These are phyloP conservation scores for Trichodelitschia bisporula DNA, from an alignment of 495 filamentous ascomycete genomes.

Conservation along the genomic window DNA sequence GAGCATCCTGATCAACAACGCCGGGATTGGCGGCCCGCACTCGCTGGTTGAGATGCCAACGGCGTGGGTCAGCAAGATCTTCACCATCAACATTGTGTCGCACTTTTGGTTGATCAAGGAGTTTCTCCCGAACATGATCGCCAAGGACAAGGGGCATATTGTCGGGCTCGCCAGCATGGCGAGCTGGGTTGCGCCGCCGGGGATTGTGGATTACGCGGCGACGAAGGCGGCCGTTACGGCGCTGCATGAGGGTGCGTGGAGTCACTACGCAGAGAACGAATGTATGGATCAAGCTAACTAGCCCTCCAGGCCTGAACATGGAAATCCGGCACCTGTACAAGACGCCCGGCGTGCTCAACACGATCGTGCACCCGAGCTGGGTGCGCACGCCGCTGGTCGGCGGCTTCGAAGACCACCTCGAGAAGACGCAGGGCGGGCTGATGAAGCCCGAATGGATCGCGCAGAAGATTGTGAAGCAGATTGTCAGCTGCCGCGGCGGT, in stretches of 20 bases:
- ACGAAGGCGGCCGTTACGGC: slow-evolving; percentile 31
- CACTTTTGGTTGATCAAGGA: slow-evolving; percentile 32
- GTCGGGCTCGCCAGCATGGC: slow-evolving; percentile 30
- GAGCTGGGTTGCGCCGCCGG: slow-evolving; percentile 23
- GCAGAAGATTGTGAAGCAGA: slow-evolving; percentile 9
- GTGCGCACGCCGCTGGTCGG: slow-evolving; percentile 9
- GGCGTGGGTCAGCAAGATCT: slow-evolving; percentile 22
- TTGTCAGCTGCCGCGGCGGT: slow-evolving; percentile 6
- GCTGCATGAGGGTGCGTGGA: slow-evolving; percentile 21
- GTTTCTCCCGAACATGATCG: slow-evolving; percentile 36
- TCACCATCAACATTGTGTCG: slow-evolving; percentile 33
- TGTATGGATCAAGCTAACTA: background rate
- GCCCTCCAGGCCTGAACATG: slow-evolving; percentile 6
- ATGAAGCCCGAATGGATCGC: slow-evolving; percentile 9
- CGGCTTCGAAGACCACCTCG: background rate
- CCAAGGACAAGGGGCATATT: slow-evolving; percentile 33
- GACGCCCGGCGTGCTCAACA: slow-evolving; percentile 14
- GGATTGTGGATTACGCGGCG: slow-evolving; percentile 27
- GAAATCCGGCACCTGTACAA: slow-evolving; percentile 14
- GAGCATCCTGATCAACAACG: slow-evolving; percentile 36
- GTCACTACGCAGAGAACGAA: background rate
- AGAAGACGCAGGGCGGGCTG: slow-evolving; percentile 5
- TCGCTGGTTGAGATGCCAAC: slow-evolving; percentile 24
- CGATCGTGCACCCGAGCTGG: slow-evolving; percentile 15
- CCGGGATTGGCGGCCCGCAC: slow-evolving; percentile 24